phyloP scores from a whole-genome alignment of 2,329 filamentous ascomycete species.

The Ceratocystis huliohia region DNA sequence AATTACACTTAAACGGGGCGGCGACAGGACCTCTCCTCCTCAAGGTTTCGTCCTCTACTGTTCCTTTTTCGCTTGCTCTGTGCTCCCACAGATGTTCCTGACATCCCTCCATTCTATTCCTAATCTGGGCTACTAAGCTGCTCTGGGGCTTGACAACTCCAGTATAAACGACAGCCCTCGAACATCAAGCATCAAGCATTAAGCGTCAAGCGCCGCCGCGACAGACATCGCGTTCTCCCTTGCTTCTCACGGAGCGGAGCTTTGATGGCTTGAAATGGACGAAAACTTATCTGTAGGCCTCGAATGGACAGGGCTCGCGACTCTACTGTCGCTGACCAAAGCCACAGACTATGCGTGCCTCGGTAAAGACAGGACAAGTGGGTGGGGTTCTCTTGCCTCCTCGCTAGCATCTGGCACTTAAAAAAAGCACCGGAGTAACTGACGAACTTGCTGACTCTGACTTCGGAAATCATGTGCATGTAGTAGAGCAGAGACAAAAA shows the following conservation, averaged over 20 bases:
- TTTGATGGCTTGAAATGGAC: not conserved
- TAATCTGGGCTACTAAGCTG: constrained; percentile 11
- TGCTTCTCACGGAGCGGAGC: not conserved
- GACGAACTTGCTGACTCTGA: no score
- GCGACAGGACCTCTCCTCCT: not conserved
- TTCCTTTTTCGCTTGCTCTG: constrained; percentile 9
- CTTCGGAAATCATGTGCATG: no score
- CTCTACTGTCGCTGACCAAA: no score
- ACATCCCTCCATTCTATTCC: constrained; percentile 15
- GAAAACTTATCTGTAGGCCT: not conserved
- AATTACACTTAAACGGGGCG: not conserved
- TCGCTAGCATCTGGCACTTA: no score
- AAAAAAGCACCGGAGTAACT: no score
- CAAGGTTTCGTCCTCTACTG: not conserved
- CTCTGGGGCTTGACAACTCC: not conserved
- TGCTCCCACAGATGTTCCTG: constrained; percentile 9
- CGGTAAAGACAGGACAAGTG: no score
- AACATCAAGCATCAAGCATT: not conserved
- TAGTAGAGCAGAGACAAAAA: no score
- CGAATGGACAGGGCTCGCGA: not conserved
- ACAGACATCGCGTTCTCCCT: not conserved
- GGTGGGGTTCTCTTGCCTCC: no score
- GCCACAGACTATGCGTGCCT: no score
- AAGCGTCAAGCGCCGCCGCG: not conserved
- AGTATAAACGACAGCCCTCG: not conserved